Evolutionary conservation across 225 moss, liverwort and hornwort species (phyloP).

Genomic region (Bryoerythrophyllum caledonicum): DNA sequence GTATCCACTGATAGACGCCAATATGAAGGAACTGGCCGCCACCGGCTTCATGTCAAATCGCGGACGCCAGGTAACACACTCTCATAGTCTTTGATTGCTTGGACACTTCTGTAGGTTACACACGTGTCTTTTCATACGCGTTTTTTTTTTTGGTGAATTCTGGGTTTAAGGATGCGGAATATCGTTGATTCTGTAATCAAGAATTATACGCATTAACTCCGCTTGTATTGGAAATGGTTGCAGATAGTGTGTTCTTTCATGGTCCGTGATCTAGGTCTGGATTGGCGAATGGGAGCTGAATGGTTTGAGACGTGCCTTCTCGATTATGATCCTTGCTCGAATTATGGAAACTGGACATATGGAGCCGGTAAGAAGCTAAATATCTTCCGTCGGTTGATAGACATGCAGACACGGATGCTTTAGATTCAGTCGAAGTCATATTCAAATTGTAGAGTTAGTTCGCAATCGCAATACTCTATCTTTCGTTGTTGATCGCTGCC

Average conservation of each 20-base stretch:
- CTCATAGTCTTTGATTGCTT: background rate
- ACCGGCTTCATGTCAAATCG: constrained; percentile 99
- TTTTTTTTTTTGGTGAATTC: background rate
- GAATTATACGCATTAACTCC: background rate
- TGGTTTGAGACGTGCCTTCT: constrained; percentile 98
- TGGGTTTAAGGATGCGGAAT: background rate
- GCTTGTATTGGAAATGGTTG: constrained; percentile 9
- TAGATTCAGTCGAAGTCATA: background rate
- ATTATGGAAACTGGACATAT: constrained; percentile 99
- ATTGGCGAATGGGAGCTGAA: constrained; percentile 97
- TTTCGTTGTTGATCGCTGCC: background rate
- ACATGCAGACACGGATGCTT: background rate
- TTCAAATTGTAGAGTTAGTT: background rate
- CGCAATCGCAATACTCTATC: background rate
- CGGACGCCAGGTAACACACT: constrained; percentile 72
- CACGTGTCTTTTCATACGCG: background rate
- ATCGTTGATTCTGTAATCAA: background rate
- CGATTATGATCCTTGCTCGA: constrained; percentile 97
- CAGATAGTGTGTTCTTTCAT: constrained; percentile 99
- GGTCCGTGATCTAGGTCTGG: constrained; percentile 89
- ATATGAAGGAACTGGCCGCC: constrained; percentile 88
- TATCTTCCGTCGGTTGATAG: background rate
- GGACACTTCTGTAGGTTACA: background rate
- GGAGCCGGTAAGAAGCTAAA: constrained; percentile 66
- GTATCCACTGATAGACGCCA: constrained; percentile 96